phyloP scores from a whole-genome alignment of 805 yeast genomes.

The Debaryomyces tyrocola region DNA sequence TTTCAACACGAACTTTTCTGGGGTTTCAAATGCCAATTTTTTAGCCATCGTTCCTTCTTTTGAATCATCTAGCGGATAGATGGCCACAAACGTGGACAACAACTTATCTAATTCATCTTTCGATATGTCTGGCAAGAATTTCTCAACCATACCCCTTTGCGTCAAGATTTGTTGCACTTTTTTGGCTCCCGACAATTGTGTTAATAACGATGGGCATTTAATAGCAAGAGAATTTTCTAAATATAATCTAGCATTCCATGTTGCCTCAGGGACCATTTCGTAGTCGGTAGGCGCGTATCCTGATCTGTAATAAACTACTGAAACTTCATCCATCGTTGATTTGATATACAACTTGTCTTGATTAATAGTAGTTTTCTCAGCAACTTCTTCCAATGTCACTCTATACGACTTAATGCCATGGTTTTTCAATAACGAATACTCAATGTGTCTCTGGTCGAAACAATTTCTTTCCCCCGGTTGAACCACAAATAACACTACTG shows the following conservation, averaged over 20 bases:
- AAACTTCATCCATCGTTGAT: conserved; percentile 65
- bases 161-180: conserved; percentile 91
- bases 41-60: conserved; percentile 62
- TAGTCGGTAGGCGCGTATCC: conserved; percentile 89
- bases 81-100: conserved; percentile 73
- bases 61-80: conserved; percentile 81
- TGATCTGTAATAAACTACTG: conserved; percentile 86
- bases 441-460: conserved; percentile 87
- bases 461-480: conserved; percentile 87
- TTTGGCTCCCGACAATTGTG: conserved; percentile 91
- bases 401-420: conserved; percentile 65
- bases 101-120: conserved; percentile 32
- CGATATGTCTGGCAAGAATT: conserved; percentile 42
- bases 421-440: conserved; percentile 59
- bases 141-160: conserved; percentile 44
- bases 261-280: conserved; percentile 46
- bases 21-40: conserved; percentile 62
- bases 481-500: conserved; percentile 71
- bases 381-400: conserved; percentile 62
- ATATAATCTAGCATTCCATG: conserved; percentile 76
- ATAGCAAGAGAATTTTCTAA: conserved; percentile 79
- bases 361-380: conserved; percentile 40
- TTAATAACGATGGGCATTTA: conserved; percentile 86
- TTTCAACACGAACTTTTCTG: conserved; percentile 78
- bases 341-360: conserved; percentile 52